These are phyloP conservation scores for Botrytis porri DNA, from an alignment of 2,329 filamentous ascomycete species.

Conservation along the genomic window DNA sequence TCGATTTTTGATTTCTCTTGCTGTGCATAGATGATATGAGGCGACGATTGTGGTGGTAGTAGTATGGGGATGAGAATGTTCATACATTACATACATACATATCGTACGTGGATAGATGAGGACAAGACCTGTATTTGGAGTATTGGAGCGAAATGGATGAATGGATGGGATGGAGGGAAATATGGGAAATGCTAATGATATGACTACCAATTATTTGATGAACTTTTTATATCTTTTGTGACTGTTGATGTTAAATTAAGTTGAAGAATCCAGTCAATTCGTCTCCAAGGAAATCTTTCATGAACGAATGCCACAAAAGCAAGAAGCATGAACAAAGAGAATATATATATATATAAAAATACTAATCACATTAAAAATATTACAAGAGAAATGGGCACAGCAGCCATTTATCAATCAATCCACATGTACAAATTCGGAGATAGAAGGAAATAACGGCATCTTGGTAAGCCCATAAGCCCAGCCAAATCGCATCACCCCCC, in stretches of 20 bases:
- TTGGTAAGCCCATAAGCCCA: background rate
- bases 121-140: conserved; percentile 9
- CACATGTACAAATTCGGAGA: background rate
- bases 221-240: background rate
- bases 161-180: conserved; percentile 1
- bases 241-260: background rate
- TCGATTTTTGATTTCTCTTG: conserved; percentile 6
- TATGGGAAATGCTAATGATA: conserved; percentile 19
- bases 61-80: background rate
- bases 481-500: background rate
- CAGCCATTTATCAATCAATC: background rate
- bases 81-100: conserved; percentile 16
- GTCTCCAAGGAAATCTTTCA: background rate
- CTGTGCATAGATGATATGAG: conserved; percentile 6
- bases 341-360: background rate
- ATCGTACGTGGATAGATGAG: conserved; percentile 16
- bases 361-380: background rate
- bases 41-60: background rate
- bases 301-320: background rate
- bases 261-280: background rate
- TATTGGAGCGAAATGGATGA: conserved; percentile 9
- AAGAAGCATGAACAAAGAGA: background rate
- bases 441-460: background rate
- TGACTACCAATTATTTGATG: conserved; percentile 1
- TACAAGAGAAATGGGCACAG: background rate